phyloP scores from a whole-genome alignment of 257 asterid species.

The Phtheirospermum japonicum region DNA sequence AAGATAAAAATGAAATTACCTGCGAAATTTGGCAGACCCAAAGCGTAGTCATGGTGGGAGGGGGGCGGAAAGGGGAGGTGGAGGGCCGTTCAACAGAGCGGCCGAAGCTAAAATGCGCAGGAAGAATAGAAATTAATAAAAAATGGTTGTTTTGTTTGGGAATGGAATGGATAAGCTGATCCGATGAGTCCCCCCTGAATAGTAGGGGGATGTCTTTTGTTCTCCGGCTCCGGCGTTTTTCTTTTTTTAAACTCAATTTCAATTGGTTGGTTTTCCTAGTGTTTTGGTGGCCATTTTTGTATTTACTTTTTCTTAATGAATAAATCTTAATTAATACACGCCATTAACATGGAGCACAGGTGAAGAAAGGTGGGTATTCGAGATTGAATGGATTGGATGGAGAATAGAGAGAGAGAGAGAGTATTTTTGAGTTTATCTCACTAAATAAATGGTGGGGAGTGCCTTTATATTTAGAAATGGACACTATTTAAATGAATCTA shows the following conservation, averaged over 20 bases:
- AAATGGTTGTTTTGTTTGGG: background rate
- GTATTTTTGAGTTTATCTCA: background rate
- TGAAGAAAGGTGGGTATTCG: no score
- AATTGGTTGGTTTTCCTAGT: constrained; percentile 13
- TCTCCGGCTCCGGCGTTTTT: constrained; percentile 7
- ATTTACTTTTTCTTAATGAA: no score
- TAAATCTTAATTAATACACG: background rate
- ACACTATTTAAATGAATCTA: no score
- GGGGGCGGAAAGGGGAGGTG: constrained; percentile 17
- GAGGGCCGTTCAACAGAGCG: constrained; percentile 12
- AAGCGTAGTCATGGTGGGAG: constrained; percentile 7
- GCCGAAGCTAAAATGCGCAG: constrained; percentile 1
- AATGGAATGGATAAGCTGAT: background rate
- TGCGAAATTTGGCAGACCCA: constrained; percentile 2
- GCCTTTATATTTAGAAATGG: no score
- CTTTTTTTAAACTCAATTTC: no score
- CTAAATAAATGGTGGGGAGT: background rate
- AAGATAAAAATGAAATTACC: constrained; percentile 5
- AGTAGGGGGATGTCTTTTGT: background rate
- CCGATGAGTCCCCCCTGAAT: constrained; percentile 15
- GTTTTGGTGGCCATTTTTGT: no score
- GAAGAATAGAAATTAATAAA: background rate
- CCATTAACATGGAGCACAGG: constrained; percentile 8
- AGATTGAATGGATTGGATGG: background rate
- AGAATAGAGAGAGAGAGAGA: background rate